Conservation (phyloP, 192 early-diverging fungal genomes). For the Backusella liffmaniae region DNA sequence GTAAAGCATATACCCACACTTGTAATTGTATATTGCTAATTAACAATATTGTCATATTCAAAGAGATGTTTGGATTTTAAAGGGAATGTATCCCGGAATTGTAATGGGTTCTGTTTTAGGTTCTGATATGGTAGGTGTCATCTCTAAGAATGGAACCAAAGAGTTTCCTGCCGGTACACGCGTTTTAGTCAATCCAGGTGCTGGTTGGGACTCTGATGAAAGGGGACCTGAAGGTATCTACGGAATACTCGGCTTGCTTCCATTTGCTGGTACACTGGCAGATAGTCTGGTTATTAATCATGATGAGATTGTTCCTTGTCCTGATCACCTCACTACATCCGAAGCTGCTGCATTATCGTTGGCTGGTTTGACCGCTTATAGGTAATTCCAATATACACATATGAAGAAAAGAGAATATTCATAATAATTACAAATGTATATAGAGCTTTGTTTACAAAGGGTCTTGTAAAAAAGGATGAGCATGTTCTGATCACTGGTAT, state of each 20-base stretch:
- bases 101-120: conserved; percentile 21
- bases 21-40: not conserved
- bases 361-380: conserved; percentile 60
- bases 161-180: conserved; percentile 1
- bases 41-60: not conserved
- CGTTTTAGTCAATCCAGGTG: conserved; percentile 10
- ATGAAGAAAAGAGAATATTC: not conserved
- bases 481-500: conserved; percentile 71
- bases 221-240: conserved; percentile 53
- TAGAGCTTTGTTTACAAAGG: conserved; percentile 65
- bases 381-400: conserved; percentile 6
- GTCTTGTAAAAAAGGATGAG: conserved; percentile 45
- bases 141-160: conserved; percentile 14
- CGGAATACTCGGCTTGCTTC: conserved; percentile 36
- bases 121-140: conserved; percentile 25
- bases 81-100: conserved; percentile 27
- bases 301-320: conserved; percentile 47
- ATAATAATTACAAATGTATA: not conserved
- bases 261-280: conserved; percentile 50
- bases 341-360: conserved; percentile 71
- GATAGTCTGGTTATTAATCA: conserved; percentile 50
- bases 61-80: conserved; percentile 32
- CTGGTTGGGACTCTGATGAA: conserved; percentile 49
- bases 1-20: conserved; percentile 3
- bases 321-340: conserved; percentile 54